Conservation (phyloP, 1,284 basidiomycete genomes). For the Trichosporon sp. region DNA sequence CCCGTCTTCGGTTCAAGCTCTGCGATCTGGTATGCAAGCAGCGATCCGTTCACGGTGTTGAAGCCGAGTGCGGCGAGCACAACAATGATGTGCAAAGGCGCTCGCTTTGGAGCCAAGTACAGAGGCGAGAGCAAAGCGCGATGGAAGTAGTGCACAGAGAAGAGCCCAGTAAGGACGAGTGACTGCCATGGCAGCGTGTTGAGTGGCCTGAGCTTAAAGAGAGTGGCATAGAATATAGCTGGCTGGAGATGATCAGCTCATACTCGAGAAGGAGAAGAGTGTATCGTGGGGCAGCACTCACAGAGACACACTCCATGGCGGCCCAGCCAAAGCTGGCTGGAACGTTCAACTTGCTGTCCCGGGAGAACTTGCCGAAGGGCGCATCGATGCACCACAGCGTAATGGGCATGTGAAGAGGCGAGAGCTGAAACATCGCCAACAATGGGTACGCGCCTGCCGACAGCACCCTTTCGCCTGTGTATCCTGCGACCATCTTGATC, state of each 20-base stretch:
- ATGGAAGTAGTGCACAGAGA: constrained; percentile 73
- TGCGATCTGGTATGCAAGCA: constrained; percentile 16
- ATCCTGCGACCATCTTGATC: neutral
- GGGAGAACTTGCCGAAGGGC: constrained; percentile 69
- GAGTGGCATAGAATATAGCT: constrained; percentile 45
- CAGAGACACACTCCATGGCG: constrained; percentile 76
- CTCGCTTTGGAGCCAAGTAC: constrained; percentile 70
- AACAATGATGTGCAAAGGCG: constrained; percentile 67
- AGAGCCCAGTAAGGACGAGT: constrained; percentile 48
- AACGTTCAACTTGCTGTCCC: constrained; percentile 51
- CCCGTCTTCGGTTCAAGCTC: neutral
- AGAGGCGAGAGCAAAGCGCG: constrained; percentile 72
- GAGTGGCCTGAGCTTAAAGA: constrained; percentile 13
- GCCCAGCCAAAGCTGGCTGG: constrained; percentile 64
- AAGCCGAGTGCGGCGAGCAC: constrained; percentile 58
- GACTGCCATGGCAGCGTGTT: neutral
- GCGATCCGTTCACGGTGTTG: constrained; percentile 26
- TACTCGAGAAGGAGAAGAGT: neutral
- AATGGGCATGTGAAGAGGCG: constrained; percentile 47
- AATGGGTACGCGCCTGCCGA: constrained; percentile 16
- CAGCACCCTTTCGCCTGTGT: neutral
- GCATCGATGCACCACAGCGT: constrained; percentile 55
- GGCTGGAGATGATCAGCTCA: neutral
- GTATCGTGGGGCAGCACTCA: constrained; percentile 48
- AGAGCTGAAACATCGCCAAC: constrained; percentile 43